These are phyloP conservation scores for Triadica sebifera DNA, from an alignment of 345 rosid genomes.

Conservation along the genomic window DNA sequence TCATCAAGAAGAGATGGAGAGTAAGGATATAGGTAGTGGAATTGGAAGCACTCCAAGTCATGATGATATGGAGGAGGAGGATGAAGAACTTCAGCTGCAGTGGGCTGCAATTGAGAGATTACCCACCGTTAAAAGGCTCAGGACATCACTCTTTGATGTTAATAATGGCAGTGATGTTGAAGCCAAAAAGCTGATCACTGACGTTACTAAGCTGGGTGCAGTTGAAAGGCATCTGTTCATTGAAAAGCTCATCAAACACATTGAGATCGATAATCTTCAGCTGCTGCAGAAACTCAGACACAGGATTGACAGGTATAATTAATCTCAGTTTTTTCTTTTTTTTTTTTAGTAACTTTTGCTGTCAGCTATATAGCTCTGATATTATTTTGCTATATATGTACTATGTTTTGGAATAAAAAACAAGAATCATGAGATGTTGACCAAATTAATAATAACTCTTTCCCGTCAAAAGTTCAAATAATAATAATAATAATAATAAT, in stretches of 20 bases:
- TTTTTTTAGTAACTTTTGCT: neutral
- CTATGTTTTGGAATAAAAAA: too few relatives aligned
- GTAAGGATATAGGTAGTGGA: neutral
- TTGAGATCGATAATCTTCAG: constrained; percentile 42
- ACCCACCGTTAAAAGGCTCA: constrained; percentile 28
- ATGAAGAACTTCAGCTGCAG: constrained; percentile 35
- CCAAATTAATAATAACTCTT: too few relatives aligned
- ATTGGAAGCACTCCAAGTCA: neutral
- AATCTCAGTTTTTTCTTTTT: too few relatives aligned
- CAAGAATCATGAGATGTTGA: too few relatives aligned
- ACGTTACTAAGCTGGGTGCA: constrained; percentile 39
- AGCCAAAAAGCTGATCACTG: constrained; percentile 20
- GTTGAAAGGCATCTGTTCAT: constrained; percentile 36
- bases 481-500: too few relatives aligned
- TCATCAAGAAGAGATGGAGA: too few relatives aligned
- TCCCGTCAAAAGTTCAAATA: too few relatives aligned
- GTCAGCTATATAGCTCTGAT: too few relatives aligned
- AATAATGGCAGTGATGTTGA: neutral
- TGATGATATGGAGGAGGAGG: constrained; percentile 7
- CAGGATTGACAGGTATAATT: constrained; percentile 36
- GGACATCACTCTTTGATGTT: constrained; percentile 27
- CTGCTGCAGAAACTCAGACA: constrained; percentile 37
- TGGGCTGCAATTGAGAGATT: constrained; percentile 52
- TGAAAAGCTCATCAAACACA: constrained; percentile 33
- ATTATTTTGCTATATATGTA: too few relatives aligned